phyloP scores from a whole-genome alignment of 306 rosid species.

The Fragaria nilgerrensis region DNA sequence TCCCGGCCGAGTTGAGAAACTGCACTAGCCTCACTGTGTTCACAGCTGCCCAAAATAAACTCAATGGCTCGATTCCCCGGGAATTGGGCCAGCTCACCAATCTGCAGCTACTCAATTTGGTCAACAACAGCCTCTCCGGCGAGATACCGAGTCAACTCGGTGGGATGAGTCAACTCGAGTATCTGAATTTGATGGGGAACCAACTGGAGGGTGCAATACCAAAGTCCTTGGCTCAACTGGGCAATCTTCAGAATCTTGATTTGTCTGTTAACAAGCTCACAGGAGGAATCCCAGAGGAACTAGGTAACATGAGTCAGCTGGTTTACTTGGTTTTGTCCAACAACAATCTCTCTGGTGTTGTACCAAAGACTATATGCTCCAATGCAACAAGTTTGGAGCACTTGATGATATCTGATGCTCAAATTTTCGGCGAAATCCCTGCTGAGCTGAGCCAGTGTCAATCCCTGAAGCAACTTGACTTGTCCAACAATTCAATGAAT shows the following conservation, averaged over 20 bases:
- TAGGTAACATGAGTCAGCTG: constrained; percentile 63
- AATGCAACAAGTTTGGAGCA: constrained; percentile 73
- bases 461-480: constrained; percentile 71
- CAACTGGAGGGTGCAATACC: constrained; percentile 70
- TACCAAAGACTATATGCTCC: constrained; percentile 69
- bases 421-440: constrained; percentile 68
- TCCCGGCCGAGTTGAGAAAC: constrained; percentile 78
- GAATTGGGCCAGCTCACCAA: constrained; percentile 56
- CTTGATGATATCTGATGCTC: constrained; percentile 50
- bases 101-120: constrained; percentile 63
- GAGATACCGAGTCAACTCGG: constrained; percentile 76
- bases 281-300: constrained; percentile 67
- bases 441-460: constrained; percentile 57
- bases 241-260: constrained; percentile 70
- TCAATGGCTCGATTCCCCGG: constrained; percentile 68
- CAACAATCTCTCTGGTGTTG: constrained; percentile 59
- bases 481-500: constrained; percentile 73
- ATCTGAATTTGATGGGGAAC: constrained; percentile 72
- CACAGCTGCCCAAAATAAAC: constrained; percentile 59
- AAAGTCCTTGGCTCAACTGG: constrained; percentile 48
- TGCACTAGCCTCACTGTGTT: constrained; percentile 66
- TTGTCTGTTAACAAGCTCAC: constrained; percentile 67
- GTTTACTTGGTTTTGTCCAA: constrained; percentile 63
- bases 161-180: constrained; percentile 51
- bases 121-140: constrained; percentile 62